A percentile compares a stretch with the other conserved stretches of the same genome.
Conservation (phyloP, 352 stramenopile genomes). For the Phytophthora hibernalis region DNA sequence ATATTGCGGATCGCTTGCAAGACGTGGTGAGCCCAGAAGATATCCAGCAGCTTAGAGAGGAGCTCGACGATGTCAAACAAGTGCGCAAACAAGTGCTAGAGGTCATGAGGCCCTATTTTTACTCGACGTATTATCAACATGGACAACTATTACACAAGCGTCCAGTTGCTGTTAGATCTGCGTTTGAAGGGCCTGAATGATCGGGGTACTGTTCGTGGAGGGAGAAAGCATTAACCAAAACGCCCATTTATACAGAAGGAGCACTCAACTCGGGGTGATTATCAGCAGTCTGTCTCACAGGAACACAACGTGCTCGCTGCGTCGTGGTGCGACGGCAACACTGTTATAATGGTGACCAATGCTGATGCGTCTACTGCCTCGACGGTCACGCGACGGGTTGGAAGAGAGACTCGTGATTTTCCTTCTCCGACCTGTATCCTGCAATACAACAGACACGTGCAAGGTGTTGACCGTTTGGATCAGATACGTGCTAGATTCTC, state of each 20-base stretch:
- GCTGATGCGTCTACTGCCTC: constrained; percentile 3
- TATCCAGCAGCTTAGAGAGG: background rate
- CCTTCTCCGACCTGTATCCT: constrained; percentile 28
- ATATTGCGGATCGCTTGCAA: constrained; percentile 23
- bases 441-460: constrained; percentile 44
- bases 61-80: constrained; percentile 1
- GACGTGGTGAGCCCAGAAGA: constrained; percentile 4
- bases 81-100: constrained; percentile 13
- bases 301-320: constrained; percentile 2
- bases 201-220: no score
- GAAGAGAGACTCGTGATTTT: constrained; percentile 8
- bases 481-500: constrained; percentile 39
- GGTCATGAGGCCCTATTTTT: background rate
- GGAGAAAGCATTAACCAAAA: no score
- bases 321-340: constrained; percentile 6
- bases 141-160: background rate
- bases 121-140: no score
- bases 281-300: background rate
- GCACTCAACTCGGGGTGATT: background rate
- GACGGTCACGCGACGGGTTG: constrained; percentile 1
- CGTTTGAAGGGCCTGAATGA: background rate
- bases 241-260: background rate
- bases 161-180: constrained; percentile 1
- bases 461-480: constrained; percentile 43
- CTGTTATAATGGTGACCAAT: constrained; percentile 4